phyloP scores from a whole-genome alignment of 345 rosid genomes.

The Lagerstroemia speciosa region DNA sequence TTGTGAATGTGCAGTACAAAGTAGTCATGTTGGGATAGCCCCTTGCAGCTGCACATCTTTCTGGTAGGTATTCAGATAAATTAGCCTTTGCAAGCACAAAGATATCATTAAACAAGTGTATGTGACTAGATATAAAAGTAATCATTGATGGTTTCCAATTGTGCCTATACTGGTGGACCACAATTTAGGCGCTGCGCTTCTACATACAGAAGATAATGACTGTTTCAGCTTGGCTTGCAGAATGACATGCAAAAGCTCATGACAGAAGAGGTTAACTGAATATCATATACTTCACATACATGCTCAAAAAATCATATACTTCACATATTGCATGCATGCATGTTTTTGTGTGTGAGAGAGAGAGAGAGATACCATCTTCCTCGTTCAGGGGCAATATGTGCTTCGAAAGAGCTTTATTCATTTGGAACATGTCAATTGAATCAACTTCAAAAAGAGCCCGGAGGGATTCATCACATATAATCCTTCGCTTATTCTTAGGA shows the following conservation, averaged over 20 bases:
- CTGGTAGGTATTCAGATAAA: not conserved
- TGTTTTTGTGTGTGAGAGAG: not conserved
- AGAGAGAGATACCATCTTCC: conserved; percentile 25
- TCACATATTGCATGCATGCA: not conserved
- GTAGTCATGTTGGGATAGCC: not conserved
- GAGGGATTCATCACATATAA: conserved; percentile 55
- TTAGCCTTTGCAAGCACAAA: not conserved
- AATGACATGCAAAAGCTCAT: not conserved
- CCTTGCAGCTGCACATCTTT: not conserved
- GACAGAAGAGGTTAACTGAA: not conserved
- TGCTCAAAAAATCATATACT: not conserved
- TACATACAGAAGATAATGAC: not conserved
- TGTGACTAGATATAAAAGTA: not conserved
- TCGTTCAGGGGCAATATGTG: conserved; percentile 79
- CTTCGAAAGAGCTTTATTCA: conserved; percentile 68
- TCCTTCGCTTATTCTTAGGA: conserved; percentile 55
- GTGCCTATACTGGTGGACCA: not conserved
- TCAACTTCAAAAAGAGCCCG: conserved; percentile 52
- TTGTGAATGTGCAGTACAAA: not conserved
- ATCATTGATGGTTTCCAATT: not conserved
- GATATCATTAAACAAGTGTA: not conserved
- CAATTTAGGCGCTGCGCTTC: not conserved
- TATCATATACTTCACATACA: not conserved
- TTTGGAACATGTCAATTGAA: conserved; percentile 76
- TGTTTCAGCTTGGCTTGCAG: not conserved